Conservation (phyloP, 1,139 yeast species). For the Suhomyces maxii region DNA sequence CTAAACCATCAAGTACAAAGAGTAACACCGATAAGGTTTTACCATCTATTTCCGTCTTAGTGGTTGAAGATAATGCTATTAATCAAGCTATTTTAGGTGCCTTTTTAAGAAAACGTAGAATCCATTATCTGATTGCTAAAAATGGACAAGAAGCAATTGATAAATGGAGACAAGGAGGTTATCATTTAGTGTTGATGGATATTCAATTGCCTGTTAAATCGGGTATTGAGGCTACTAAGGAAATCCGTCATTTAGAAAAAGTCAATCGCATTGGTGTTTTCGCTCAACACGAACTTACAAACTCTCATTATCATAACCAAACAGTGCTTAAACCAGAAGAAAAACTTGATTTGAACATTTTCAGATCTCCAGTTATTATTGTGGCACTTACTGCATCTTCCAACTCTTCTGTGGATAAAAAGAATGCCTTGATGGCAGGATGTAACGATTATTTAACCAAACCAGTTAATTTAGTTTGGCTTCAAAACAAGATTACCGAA, state of each 20-base stretch:
- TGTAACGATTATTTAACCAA: constrained; percentile 96
- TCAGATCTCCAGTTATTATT: constrained; percentile 89
- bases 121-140: constrained; percentile 81
- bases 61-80: constrained; percentile 94
- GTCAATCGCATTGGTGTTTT: constrained; percentile 81
- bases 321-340: constrained; percentile 41
- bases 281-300: constrained; percentile 45
- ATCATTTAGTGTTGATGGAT: constrained; percentile 91
- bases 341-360: constrained; percentile 56
- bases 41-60: constrained; percentile 85
- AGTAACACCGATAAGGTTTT: constrained; percentile 49
- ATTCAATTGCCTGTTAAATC: constrained; percentile 91
- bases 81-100: constrained; percentile 92
- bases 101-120: constrained; percentile 83
- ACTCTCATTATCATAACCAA: constrained; percentile 19
- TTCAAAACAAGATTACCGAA: constrained; percentile 89
- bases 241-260: constrained; percentile 79
- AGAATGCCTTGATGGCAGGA: constrained; percentile 93
- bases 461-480: constrained; percentile 93
- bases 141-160: constrained; percentile 93
- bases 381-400: constrained; percentile 95
- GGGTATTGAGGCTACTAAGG: constrained; percentile 90
- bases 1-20: constrained; percentile 11
- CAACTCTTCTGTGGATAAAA: constrained; percentile 75
- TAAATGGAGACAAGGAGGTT: constrained; percentile 90